These are phyloP conservation scores for Hyphopichia wangnamkhiaoensis DNA, from an alignment of 1,139 yeast genomes.

Conservation along the genomic window DNA sequence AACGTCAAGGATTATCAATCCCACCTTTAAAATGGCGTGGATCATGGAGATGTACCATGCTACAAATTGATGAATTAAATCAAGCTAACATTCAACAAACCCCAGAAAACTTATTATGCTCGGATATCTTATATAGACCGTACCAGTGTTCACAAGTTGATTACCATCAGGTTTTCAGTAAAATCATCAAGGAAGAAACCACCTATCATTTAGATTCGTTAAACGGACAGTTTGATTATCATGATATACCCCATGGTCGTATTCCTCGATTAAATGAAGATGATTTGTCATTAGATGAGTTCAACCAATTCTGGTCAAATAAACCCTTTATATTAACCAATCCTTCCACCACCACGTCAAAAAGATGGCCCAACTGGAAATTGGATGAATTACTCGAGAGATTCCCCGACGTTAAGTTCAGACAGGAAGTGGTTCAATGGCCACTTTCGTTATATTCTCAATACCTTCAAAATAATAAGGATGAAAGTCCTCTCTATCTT, in stretches of 20 bases:
- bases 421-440: slow-evolving; percentile 90
- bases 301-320: slow-evolving; percentile 47
- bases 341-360: slow-evolving; percentile 17
- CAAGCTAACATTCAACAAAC: slow-evolving; percentile 46
- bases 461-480: slow-evolving; percentile 62
- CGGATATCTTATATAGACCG: slow-evolving; percentile 73
- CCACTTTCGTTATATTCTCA: slow-evolving; percentile 58
- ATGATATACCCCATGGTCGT: slow-evolving; percentile 32
- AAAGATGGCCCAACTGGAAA: slow-evolving; percentile 73
- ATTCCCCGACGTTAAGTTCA: slow-evolving; percentile 63
- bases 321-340: slow-evolving; percentile 69
- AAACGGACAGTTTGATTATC: slow-evolving; percentile 13
- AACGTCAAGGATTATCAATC: slow-evolving; percentile 12
- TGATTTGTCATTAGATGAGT: slow-evolving; percentile 41
- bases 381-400: slow-evolving; percentile 47
- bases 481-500: slow-evolving; percentile 81
- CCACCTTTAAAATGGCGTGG: slow-evolving; percentile 58
- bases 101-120: slow-evolving; percentile 37
- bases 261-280: slow-evolving; percentile 49
- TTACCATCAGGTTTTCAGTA: slow-evolving; percentile 49
- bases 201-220: slow-evolving; percentile 26
- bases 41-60: slow-evolving; percentile 70
- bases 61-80: slow-evolving; percentile 33
- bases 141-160: slow-evolving; percentile 75
- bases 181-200: slow-evolving; percentile 50